phyloP scores from a whole-genome alignment of 495 filamentous ascomycete genomes.

The Penicillium goetzii region DNA sequence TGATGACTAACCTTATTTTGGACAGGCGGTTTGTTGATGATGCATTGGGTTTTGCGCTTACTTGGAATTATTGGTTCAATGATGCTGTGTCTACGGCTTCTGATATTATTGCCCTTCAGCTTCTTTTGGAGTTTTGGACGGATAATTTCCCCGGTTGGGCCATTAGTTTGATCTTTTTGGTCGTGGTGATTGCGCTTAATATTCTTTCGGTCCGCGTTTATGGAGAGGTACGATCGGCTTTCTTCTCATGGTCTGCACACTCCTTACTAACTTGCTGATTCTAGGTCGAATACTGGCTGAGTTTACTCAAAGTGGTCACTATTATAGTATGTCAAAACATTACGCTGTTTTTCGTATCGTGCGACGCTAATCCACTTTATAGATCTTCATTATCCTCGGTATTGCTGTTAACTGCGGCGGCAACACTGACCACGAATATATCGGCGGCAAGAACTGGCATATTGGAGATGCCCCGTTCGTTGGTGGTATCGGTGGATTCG shows the following conservation, averaged over 20 bases:
- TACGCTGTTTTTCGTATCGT: background rate
- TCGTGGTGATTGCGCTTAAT: conserved; percentile 53
- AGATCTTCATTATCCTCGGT: conserved; percentile 59
- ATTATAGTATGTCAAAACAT: conserved; percentile 48
- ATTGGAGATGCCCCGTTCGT: conserved; percentile 57
- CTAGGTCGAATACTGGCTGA: conserved; percentile 59
- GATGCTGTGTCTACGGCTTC: conserved; percentile 60
- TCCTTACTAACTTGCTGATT: background rate
- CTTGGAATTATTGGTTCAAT: conserved; percentile 65
- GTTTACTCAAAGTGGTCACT: conserved; percentile 58
- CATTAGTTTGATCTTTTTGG: conserved; percentile 56
- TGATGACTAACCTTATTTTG: conserved; percentile 12
- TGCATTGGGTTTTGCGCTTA: conserved; percentile 56
- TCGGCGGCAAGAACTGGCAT: conserved; percentile 51
- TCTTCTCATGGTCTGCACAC: background rate
- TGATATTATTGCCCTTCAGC: conserved; percentile 57
- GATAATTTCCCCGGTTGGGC: conserved; percentile 57
- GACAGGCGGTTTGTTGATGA: conserved; percentile 60
- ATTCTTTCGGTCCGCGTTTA: conserved; percentile 56
- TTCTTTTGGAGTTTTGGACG: conserved; percentile 57
- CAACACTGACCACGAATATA: conserved; percentile 49
- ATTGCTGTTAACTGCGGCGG: conserved; percentile 56
- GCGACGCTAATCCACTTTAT: conserved; percentile 1
- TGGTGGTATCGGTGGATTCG: conserved; percentile 56
- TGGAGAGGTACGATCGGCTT: conserved; percentile 48